Evolutionary conservation across 176 grass and related monocot genomes (phyloP).

Genomic region (Oryza australiensis): DNA sequence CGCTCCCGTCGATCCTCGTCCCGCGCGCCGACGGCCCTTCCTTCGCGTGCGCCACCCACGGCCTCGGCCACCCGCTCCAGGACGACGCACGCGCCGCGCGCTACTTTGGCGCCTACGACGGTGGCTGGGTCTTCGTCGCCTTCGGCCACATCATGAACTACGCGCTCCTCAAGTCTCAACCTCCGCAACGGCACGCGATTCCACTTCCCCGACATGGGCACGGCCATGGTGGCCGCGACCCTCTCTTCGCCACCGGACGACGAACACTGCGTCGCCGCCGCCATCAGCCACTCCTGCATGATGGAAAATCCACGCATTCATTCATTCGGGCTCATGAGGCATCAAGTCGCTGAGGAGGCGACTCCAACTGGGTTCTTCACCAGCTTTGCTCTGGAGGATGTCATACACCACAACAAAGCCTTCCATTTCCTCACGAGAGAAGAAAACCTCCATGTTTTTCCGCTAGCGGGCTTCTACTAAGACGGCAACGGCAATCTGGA

Average conservation of each 20-base stretch:
- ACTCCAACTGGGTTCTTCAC: no score
- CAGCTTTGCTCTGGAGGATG: no score
- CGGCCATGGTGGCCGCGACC: no score
- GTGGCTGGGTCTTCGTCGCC: no score
- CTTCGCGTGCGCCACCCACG: neutral
- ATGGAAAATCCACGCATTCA: neutral
- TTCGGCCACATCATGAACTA: no score
- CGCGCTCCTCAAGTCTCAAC: neutral
- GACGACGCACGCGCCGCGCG: no score
- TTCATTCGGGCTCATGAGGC: no score
- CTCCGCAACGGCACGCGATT: neutral
- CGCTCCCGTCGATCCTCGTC: no score
- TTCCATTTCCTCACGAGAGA: neutral
- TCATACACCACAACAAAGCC: no score
- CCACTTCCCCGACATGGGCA: neutral
- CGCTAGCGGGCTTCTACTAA: neutral
- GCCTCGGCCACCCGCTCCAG: neutral
- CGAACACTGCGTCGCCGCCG: neutral
- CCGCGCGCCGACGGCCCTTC: neutral
- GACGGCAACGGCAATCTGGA: neutral
- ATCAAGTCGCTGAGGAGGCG: no score
- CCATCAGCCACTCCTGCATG: neutral
- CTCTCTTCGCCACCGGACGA: neutral
- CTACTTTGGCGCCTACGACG: no score
- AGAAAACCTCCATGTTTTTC: neutral